Evolutionary conservation across 2,329 filamentous ascomycete species (phyloP).

Genomic region (Chaetomiaceae sp.): DNA sequence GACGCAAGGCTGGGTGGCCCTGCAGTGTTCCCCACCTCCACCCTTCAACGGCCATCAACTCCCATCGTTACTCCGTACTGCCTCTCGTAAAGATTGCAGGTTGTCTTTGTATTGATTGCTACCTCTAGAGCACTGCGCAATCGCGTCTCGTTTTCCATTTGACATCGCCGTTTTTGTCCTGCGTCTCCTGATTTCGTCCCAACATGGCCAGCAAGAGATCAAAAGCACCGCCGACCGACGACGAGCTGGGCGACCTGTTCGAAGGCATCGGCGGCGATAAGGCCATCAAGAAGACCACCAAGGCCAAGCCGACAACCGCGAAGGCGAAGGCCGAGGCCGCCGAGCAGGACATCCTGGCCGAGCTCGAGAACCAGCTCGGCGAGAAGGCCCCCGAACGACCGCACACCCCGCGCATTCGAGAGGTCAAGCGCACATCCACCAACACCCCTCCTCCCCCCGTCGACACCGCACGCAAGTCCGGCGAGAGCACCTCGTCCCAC

Average conservation of each 20-base stretch:
- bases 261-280: constrained; percentile 54
- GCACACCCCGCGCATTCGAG: constrained; percentile 72
- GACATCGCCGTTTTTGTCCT: neutral
- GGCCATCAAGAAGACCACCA: constrained; percentile 44
- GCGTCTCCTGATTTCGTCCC: neutral
- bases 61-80: neutral
- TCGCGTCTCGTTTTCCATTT: too few species aligned
- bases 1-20: neutral
- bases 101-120: too few species aligned
- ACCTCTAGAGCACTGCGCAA: too few species aligned
- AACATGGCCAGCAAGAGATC: constrained; percentile 58
- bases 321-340: constrained; percentile 39
- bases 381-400: constrained; percentile 69
- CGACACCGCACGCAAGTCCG: constrained; percentile 61
- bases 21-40: neutral
- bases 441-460: constrained; percentile 46
- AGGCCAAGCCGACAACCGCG: constrained; percentile 43
- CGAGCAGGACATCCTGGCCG: constrained; percentile 67
- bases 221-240: constrained; percentile 52
- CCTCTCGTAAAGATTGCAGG: neutral
- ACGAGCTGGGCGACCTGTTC: constrained; percentile 63
- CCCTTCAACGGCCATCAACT: too few species aligned
- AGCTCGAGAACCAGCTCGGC: constrained; percentile 74
- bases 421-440: constrained; percentile 47
- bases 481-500: constrained; percentile 67